A percentile compares a stretch with the other conserved stretches of the same genome.
Evolutionary conservation across 768 basidiomycete genomes (phyloP).

Genomic region (Kwoniella mangroviensis): DNA sequence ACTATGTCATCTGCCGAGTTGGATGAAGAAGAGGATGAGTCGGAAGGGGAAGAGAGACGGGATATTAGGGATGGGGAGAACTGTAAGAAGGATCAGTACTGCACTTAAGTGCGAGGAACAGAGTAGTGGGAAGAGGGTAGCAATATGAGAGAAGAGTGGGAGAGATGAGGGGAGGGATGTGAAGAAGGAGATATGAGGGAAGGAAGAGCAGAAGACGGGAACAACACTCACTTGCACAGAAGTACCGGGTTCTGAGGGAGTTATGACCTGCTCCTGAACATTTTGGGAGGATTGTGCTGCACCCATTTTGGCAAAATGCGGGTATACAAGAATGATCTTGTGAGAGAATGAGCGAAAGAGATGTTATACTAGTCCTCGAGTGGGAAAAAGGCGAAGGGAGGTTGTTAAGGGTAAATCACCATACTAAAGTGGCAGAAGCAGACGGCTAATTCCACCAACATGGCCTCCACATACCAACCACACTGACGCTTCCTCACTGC

Average conservation of each 20-base stretch:
- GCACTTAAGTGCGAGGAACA: too few relatives aligned
- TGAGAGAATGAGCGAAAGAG: neutral
- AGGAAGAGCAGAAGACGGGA: neutral
- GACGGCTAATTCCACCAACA: too few relatives aligned
- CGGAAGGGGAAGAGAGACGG: slow-evolving; percentile 50
- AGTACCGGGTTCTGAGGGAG: slow-evolving; percentile 48
- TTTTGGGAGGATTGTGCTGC: slow-evolving; percentile 49
- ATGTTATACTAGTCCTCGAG: neutral
- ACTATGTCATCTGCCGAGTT: slow-evolving; percentile 43
- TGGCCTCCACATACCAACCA: too few relatives aligned
- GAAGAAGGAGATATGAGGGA: neutral
- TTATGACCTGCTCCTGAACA: slow-evolving; percentile 50
- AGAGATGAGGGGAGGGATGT: neutral
- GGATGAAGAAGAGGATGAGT: slow-evolving; percentile 25
- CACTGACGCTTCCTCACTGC: too few relatives aligned
- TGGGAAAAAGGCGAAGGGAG: too few relatives aligned
- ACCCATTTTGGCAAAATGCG: slow-evolving; percentile 35
- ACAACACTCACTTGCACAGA: slow-evolving; percentile 50
- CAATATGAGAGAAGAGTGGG: too few relatives aligned
- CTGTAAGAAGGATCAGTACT: slow-evolving; percentile 22
- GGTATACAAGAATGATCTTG: neutral
- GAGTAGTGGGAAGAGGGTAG: too few relatives aligned
- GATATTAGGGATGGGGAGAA: slow-evolving; percentile 57
- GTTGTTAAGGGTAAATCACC: too few relatives aligned
- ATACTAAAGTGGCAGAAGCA: too few relatives aligned